Evolutionary conservation across 2,329 filamentous ascomycete species (phyloP).

Genomic region (Nigrospora oryzae): DNA sequence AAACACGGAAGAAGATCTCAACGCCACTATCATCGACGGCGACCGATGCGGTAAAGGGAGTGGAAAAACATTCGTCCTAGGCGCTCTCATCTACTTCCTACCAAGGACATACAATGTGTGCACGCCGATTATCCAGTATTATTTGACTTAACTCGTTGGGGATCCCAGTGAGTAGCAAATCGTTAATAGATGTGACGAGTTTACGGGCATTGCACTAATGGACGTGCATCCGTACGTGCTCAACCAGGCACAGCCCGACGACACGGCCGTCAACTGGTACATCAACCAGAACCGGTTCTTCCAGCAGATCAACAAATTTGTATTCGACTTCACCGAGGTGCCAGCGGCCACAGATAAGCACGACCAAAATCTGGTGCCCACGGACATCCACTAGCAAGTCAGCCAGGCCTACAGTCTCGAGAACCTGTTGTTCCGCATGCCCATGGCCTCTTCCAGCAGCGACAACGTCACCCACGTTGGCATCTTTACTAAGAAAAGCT

Average conservation of each 20-base stretch:
- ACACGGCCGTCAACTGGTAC: too few relatives aligned
- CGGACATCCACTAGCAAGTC: conserved; percentile 55
- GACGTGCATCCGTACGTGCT: conserved; percentile 8
- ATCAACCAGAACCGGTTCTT: conserved; percentile 48
- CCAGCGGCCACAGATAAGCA: conserved; percentile 42
- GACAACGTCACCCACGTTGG: conserved; percentile 47
- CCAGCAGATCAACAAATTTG: conserved; percentile 43
- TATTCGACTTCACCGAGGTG: conserved; percentile 47
- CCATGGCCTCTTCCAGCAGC: conserved; percentile 13
- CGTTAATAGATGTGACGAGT: conserved; percentile 48
- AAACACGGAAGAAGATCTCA: too few relatives aligned
- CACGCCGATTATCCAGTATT: conserved; percentile 3
- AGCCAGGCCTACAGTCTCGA: conserved; percentile 48
- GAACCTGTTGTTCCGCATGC: conserved; percentile 51
- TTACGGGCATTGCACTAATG: conserved; percentile 25
- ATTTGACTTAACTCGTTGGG: conserved; percentile 32
- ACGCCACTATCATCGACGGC: too few relatives aligned
- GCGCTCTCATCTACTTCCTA: conserved; percentile 10
- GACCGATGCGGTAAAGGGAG: conserved; percentile 6
- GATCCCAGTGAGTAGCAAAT: conserved; percentile 44
- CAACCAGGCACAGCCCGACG: too few relatives aligned
- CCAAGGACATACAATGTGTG: conserved; percentile 7
- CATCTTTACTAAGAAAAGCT: conserved; percentile 51
- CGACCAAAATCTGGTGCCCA: conserved; percentile 27
- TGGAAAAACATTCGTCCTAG: conserved; percentile 1